Percentiles rank a stretch among this genome's conserved stretches.
Conservation (phyloP, 2,329 filamentous ascomycete species). For the Lasiodiplodia theobromae region DNA sequence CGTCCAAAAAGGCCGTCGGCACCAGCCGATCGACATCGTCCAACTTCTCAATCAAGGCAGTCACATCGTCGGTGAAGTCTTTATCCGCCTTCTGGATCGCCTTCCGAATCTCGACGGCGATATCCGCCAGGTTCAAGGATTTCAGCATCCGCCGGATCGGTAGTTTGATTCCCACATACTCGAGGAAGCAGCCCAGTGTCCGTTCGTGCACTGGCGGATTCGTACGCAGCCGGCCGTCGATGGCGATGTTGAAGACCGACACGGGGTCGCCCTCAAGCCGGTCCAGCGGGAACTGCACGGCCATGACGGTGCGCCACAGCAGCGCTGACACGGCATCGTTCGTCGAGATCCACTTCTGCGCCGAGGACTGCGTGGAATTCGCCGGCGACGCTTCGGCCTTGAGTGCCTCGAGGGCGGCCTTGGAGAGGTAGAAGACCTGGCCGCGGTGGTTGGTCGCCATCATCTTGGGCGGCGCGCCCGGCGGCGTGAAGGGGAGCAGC, state of each 20-base stretch:
- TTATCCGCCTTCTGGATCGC: neutral
- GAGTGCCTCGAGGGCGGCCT: neutral
- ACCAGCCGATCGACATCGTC: constrained; percentile 9
- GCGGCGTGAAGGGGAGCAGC: neutral
- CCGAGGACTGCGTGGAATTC: neutral
- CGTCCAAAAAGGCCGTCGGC: constrained; percentile 5
- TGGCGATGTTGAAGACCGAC: neutral
- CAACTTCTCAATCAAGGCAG: neutral
- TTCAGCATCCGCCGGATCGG: neutral
- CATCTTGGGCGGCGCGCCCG: constrained; percentile 2
- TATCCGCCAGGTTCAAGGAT: neutral
- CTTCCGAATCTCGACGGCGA: constrained; percentile 1
- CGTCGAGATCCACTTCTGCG: neutral
- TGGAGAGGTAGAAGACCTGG: constrained; percentile 19
- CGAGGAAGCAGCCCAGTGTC: constrained; percentile 18
- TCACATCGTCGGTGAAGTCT: neutral
- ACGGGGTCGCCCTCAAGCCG: neutral
- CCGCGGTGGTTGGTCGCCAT: neutral
- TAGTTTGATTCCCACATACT: neutral
- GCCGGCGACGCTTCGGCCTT: neutral
- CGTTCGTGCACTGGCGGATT: neutral
- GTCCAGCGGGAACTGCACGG: constrained; percentile 11
- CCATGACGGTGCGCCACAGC: constrained; percentile 18
- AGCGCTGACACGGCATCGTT: constrained; percentile 13
- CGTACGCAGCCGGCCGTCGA: constrained; percentile 2